Evolutionary conservation across 2,329 filamentous ascomycete genomes (phyloP).

Genomic region (Arthrinium phaeospermum): DNA sequence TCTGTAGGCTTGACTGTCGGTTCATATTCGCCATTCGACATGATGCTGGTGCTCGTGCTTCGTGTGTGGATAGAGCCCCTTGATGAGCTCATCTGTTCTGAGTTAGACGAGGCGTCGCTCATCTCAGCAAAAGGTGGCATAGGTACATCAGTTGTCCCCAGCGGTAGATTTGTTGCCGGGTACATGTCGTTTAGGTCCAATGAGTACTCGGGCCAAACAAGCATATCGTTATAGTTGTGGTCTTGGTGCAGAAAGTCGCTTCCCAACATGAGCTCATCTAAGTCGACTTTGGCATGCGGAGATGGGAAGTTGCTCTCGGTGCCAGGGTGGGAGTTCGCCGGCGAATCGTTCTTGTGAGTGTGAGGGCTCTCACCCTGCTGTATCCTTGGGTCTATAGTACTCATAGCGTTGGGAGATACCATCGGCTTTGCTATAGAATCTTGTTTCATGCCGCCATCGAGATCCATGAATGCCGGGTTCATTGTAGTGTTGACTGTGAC

Average conservation of each 20-base stretch:
- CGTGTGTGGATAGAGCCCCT: conserved; percentile 52
- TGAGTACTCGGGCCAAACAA: conserved; percentile 50
- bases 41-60: conserved; percentile 55
- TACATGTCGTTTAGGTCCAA: conserved; percentile 50
- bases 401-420: conserved; percentile 36
- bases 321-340: conserved; percentile 41
- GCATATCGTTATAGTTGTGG: conserved; percentile 49
- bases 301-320: conserved; percentile 42
- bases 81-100: conserved; percentile 51
- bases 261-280: conserved; percentile 51
- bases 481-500: conserved; percentile 34
- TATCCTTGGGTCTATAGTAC: conserved; percentile 41
- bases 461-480: conserved; percentile 45
- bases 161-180: conserved; percentile 35
- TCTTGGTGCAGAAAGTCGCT: conserved; percentile 44
- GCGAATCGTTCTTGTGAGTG: conserved; percentile 37
- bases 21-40: conserved; percentile 49
- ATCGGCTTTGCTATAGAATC: conserved; percentile 34
- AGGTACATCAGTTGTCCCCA: conserved; percentile 42
- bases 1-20: conserved; percentile 36
- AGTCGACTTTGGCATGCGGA: conserved; percentile 43
- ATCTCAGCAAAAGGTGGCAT: conserved; percentile 46
- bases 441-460: conserved; percentile 37
- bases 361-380: conserved; percentile 33
- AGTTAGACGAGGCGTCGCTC: conserved; percentile 48